Evolutionary conservation across 352 stramenopile genomes (phyloP), one percentile per base, ranked within the genome.

Genomic region (Pythium coloratum): DNA sequence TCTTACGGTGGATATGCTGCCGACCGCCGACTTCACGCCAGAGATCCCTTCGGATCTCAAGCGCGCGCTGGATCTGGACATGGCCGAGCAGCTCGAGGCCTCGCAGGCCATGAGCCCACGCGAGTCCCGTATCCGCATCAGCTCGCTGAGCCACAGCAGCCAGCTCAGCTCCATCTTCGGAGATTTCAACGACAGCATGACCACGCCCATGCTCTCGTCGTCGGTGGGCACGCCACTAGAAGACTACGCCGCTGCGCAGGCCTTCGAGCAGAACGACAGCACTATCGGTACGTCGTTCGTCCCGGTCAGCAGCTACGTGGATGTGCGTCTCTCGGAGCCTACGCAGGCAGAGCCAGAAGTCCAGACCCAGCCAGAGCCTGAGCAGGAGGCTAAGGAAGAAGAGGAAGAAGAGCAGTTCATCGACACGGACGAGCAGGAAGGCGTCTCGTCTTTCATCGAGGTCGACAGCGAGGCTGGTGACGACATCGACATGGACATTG

Each of bases 1-100:
- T 44, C 51, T 86, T 3, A 82, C 71, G 12, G 71, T 86, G 8
- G 76, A 84, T 40, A 78, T 86, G 73, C 61, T 84, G 26, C 76
- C 77, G 13, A 80, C 73, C 1, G 62, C 75, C 58, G 57, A 77
- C 60, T 72, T 72, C 59, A 81, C 74, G 24, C 72, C 77, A n/a
- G 59, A 70, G 26, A 72, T 86, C 40, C 72, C 77, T 49, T 76
- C 73, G 44, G 18, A 20, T 1, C 46, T 62, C 33, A 59, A 59
- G 56, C 51, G 42, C 14, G 57, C 51, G 64, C 49, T 66, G 16
- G 59, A 60, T 16, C 18, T 42, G 40, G 26, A 61, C 36, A 13
- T 32, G 26, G 20, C 49, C 0, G 32, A 20, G 36, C 16, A 51
- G 26, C 28, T 44, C 12, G 18, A 54, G 28, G 53, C 24, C n/a